A percentile compares a stretch with the other conserved stretches of the same genome.
Evolutionary conservation across 2,329 filamentous ascomycete genomes (phyloP).

Genomic region (Phaeophleospora eucalypticola): DNA sequence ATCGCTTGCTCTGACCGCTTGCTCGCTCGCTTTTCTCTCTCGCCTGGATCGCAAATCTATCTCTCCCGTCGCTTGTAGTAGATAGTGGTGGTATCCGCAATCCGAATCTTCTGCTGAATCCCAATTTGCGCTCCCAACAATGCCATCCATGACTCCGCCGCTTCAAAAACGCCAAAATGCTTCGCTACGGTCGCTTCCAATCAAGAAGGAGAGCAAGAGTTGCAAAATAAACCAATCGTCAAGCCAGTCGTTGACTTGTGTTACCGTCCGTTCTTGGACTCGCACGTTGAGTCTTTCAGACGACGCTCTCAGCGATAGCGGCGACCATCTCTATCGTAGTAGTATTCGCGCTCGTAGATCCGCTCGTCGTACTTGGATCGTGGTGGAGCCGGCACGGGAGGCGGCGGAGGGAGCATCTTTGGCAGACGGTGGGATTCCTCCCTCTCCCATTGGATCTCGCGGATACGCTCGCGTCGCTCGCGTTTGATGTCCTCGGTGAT

Average conservation of each 20-base stretch:
- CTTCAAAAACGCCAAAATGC: too few species aligned
- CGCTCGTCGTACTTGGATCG: constrained; percentile 56
- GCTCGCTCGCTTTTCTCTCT: too few species aligned
- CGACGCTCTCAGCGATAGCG: constrained; percentile 13
- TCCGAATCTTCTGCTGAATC: too few species aligned
- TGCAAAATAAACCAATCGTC: too few species aligned
- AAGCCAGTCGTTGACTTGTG: background rate
- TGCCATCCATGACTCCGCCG: too few species aligned
- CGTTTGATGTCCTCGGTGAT: constrained; percentile 77
- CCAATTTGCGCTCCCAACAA: too few species aligned
- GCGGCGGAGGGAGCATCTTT: constrained; percentile 35
- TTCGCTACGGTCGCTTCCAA: too few species aligned
- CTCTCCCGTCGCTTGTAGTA: too few species aligned
- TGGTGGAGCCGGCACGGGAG: constrained; percentile 40
- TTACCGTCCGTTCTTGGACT: background rate
- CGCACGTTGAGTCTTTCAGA: background rate
- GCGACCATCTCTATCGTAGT: constrained; percentile 52
- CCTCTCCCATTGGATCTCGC: constrained; percentile 60
- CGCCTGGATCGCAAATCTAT: too few species aligned
- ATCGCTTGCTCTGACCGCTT: too few species aligned
- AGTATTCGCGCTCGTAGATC: constrained; percentile 63
- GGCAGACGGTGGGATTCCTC: constrained; percentile 50
- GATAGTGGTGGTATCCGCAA: too few species aligned
- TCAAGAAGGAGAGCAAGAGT: too few species aligned
- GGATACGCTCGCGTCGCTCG: constrained; percentile 54